A percentile compares a stretch with the other conserved stretches of the same genome.
Evolutionary conservation across 179 eudicot genomes (phyloP).

Genomic region (Carnegiea gigantea): DNA sequence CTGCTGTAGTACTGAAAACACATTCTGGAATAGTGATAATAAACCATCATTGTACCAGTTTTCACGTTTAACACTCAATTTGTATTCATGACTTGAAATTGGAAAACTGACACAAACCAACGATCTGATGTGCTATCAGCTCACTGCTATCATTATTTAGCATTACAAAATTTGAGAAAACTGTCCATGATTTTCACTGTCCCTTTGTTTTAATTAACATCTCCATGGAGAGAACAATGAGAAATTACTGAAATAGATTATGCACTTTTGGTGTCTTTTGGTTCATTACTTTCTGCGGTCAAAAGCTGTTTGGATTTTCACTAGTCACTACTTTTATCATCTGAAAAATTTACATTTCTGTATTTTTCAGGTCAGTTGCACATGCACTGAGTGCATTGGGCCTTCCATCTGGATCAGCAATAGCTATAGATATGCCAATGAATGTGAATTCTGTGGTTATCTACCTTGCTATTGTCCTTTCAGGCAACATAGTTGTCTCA

Average conservation of each 20-base stretch:
- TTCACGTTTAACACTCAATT: no score
- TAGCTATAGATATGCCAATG: constrained; percentile 99
- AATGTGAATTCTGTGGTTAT: constrained; percentile 80
- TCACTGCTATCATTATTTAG: no score
- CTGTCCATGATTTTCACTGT: background rate
- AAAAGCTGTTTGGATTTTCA: constrained; percentile 1
- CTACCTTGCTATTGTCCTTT: constrained; percentile 89
- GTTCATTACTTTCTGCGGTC: background rate
- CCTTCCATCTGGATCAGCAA: constrained; percentile 80
- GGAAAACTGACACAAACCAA: no score
- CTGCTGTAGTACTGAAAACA: no score
- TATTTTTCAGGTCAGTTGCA: constrained; percentile 66
- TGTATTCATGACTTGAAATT: no score
- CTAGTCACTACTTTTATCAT: background rate
- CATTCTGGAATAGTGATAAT: no score
- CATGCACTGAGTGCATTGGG: constrained; percentile 71
- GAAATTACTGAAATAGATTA: no score
- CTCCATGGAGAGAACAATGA: no score
- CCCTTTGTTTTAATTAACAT: no score
- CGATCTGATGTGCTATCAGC: no score
- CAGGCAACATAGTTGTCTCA: constrained; percentile 88
- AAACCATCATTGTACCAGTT: background rate
- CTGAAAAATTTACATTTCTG: constrained; percentile 16
- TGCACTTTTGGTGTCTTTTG: background rate
- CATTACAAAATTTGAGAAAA: no score